These are phyloP conservation scores for Rhamnella rubrinervis DNA, from an alignment of 331 rosid genomes.

Conservation along the genomic window DNA sequence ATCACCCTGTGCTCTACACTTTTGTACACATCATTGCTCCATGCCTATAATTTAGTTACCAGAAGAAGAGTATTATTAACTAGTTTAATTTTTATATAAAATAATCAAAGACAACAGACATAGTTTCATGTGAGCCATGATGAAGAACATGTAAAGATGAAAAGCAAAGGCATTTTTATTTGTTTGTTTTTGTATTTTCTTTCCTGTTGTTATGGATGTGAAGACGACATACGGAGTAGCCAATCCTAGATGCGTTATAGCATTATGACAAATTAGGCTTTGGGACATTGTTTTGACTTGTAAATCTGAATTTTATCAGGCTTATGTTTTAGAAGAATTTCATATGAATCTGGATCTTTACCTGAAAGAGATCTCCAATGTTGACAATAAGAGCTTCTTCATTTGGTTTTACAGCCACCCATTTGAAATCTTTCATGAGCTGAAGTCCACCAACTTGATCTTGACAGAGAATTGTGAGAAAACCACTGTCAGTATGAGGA, in stretches of 20 bases:
- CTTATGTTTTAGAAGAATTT: neutral
- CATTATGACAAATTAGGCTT: too few species aligned
- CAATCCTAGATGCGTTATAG: too few species aligned
- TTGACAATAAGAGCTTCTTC: constrained; percentile 80
- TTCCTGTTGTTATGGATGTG: too few species aligned
- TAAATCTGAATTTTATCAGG: too few species aligned
- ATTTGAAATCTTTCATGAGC: constrained; percentile 83
- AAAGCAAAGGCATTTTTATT: too few species aligned
- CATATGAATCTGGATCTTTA: constrained; percentile 14
- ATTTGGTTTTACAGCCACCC: constrained; percentile 87
- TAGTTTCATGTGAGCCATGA: neutral
- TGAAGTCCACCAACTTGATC: constrained; percentile 90
- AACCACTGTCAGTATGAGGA: constrained; percentile 95
- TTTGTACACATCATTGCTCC: constrained; percentile 84
- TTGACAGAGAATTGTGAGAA: constrained; percentile 79
- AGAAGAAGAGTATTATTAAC: neutral
- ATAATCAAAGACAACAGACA: neutral
- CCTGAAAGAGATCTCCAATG: constrained; percentile 95
- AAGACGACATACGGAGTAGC: too few species aligned
- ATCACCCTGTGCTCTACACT: constrained; percentile 88
- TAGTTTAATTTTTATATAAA: neutral
- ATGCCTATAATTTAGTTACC: constrained; percentile 49
- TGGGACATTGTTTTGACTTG: too few species aligned
- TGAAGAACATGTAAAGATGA: neutral
- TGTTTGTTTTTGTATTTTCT: too few species aligned